Evolutionary conservation across 192 early-diverging fungal genomes (phyloP), one percentile per base, ranked within the genome.

Genomic region (Funneliformis mosseae): DNA sequence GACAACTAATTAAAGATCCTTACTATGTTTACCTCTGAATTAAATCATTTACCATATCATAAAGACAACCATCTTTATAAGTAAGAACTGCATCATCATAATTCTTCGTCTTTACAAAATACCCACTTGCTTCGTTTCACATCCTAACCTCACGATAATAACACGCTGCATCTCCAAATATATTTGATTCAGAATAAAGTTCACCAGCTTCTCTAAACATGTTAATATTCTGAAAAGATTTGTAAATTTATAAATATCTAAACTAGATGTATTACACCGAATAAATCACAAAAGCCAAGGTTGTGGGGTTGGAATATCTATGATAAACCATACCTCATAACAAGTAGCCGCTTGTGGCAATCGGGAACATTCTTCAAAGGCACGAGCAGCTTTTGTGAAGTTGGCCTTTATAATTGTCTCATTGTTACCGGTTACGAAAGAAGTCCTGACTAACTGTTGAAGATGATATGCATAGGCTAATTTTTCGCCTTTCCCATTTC

Each of bases 321-420:
- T n/a, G n/a, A n/a, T n/a, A n/a, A n/a, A n/a, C n/a, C n/a, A n/a
- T 74, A 74, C 72, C 46, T 74, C 23, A 74, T 74, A 74, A 23
- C 75, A 76, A 41, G 61, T 41, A 63, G 60, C 75, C 28, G 38
- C 75, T 39, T 76, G 75, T 8, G 8, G 14, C 12, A 8, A 23
- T 63, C 75, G 55, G 16, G 16, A 63, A 64, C 75, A 76, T 33
- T 41, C 42, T 63, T 42, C 5, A 33, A 76, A 76, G 5, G 59
- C 59, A 10, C 39, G 1, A 41, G 75, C 75, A 41, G 75, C 75
- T 16, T 10, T 0, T 18, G 0, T 21, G 38, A 76, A 76, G 5
- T 76, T 76, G 0, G 9, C 14, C 28, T 25, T 76, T 18, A 76
- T n/a, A n/a, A n/a, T 38, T n/a, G 9, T 76, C n/a, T 33, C n/a